phyloP scores from a whole-genome alignment of 805 yeast genomes.

The Lipomyces chichibuensis region DNA sequence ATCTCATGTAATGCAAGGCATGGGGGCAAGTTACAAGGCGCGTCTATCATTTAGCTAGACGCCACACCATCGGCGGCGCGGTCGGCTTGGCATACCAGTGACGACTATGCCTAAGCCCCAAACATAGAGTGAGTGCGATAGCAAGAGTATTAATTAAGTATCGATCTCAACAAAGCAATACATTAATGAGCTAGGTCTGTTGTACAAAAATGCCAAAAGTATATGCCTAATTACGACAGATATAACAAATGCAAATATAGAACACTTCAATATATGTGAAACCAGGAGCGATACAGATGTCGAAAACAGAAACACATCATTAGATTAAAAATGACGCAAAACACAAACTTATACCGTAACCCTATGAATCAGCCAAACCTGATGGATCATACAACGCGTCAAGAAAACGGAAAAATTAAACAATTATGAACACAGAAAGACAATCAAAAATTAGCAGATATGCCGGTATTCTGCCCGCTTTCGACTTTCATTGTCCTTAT shows the following conservation, averaged over 20 bases:
- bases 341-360: background rate
- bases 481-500: background rate
- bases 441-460: constrained; percentile 9
- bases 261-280: background rate
- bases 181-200: background rate
- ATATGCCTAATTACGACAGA: background rate
- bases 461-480: background rate
- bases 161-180: background rate
- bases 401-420: background rate
- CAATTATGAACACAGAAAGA: background rate
- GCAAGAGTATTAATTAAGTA: background rate
- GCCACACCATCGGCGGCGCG: background rate
- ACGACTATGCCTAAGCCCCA: no score
- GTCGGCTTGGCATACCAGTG: no score
- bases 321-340: background rate
- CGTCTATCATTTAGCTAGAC: no score
- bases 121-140: background rate
- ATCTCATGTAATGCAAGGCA: no score
- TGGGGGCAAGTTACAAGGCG: no score
- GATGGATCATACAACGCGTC: background rate
- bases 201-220: background rate
- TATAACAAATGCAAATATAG: background rate
- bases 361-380: no score
- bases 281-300: background rate
- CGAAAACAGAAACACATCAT: background rate